Base-by-base conservation (phyloP, 495 filamentous ascomycete species). In the Hypomontagnella monticulosa region DNA sequence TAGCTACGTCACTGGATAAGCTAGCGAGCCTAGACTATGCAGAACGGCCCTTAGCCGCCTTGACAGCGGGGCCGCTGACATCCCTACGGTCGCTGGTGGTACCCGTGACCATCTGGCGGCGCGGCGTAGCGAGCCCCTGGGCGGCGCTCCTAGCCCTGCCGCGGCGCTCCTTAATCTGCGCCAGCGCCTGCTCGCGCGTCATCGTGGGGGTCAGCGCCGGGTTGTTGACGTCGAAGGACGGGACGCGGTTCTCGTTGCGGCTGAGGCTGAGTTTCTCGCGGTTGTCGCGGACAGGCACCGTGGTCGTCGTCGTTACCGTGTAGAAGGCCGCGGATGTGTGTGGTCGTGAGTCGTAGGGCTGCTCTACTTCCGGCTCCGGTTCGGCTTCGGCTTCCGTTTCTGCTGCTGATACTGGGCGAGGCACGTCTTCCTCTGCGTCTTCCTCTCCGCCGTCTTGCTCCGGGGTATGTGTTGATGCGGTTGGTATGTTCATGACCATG, bases 111-210 rank as follows among this genome's bases (percentile, higher is more conserved):
- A 77, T 78, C 65, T 78, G 80, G 54, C 72, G 75, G 12, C 70
- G 61, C 0, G 81, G 79, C n/a, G 81, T 82, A 38, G 78, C 69
- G 11, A 75, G 63, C 36, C 75, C 74, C 55, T 80, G 73, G 8
- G 74, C 75, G 10, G 78, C 61, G 65, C 80, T 80, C 30, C 77
- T 63, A 30, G 81, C 82, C 14, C 84, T 73, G 2, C 79, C 84
- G 30, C 84, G 71, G 0, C 84, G 76, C 63, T 84, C 81, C 40
- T 79, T 72, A 49, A 87, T 86, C 76, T 81, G 77, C 15, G 79
- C 82, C 3, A 87, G 75, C n/a, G 82, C 82, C 71, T 87, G 73
- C 71, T 87, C 84, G 49, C 84, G 75, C 30, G 81, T 80, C 82
- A 86, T 83, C 36, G 83, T 85, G 6, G 83, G 83, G 42, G 78